Percentiles rank a stretch among this genome's conserved stretches.
Evolutionary conservation across 176 grass and related monocot genomes (phyloP).

Genomic region (Tillandsia fasciculata): DNA sequence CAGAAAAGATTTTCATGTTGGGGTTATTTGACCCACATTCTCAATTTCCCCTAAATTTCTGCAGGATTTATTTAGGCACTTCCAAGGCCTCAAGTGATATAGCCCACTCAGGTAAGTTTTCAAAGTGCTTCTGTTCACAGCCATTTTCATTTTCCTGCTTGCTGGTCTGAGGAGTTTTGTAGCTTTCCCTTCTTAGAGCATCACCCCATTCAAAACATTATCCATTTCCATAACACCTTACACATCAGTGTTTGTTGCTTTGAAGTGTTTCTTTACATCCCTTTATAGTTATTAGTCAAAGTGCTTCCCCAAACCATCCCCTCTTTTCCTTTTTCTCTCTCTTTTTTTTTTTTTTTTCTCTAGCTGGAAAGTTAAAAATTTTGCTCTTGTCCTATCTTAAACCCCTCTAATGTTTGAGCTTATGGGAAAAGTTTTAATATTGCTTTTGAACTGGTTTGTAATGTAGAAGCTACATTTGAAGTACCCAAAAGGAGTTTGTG

Average conservation of each 20-base stretch:
- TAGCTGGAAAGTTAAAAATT: conserved; percentile 35
- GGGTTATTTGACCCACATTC: conserved; percentile 14
- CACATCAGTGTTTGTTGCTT: conserved; percentile 33
- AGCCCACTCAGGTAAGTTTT: conserved; percentile 36
- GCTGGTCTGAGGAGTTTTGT: not conserved
- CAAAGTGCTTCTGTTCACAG: conserved; percentile 21
- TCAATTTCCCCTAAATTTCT: conserved; percentile 1
- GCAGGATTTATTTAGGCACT: conserved; percentile 17
- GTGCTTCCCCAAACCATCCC: conserved; percentile 2
- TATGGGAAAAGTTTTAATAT: not conserved
- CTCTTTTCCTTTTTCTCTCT: too few relatives aligned
- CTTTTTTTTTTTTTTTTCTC: conserved; percentile 36
- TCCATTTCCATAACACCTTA: conserved; percentile 2
- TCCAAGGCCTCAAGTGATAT: conserved; percentile 18
- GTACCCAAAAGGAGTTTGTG: conserved; percentile 29
- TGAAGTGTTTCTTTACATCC: conserved; percentile 42
- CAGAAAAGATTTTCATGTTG: not conserved
- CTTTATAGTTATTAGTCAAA: conserved; percentile 47
- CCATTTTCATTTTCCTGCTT: conserved; percentile 3
- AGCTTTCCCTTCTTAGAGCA: not conserved
- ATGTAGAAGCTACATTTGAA: conserved; percentile 20
- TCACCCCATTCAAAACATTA: not conserved
- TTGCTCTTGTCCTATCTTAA: conserved; percentile 35
- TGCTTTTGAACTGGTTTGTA: not conserved
- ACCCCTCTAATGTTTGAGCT: conserved; percentile 7